phyloP scores from a whole-genome alignment of 306 rosid species.

The Luffa acutangula region DNA sequence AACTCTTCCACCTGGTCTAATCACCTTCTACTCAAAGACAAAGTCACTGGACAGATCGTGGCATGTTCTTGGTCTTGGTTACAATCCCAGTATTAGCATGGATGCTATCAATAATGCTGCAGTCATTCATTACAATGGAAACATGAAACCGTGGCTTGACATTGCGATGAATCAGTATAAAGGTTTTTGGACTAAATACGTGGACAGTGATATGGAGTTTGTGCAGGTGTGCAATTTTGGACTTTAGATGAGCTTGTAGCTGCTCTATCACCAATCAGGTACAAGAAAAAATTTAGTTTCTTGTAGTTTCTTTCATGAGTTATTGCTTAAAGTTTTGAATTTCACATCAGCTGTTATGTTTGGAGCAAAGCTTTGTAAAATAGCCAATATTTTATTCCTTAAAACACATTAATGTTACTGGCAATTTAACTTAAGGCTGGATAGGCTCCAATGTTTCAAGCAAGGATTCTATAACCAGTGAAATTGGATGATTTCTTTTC shows the following conservation, averaged over 20 bases:
- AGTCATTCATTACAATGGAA: conserved; percentile 92
- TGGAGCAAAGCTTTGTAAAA: conserved; percentile 43
- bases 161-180: conserved; percentile 95
- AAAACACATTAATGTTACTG: neutral
- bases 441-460: neutral
- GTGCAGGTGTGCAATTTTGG: conserved; percentile 99
- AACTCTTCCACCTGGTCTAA: conserved; percentile 69
- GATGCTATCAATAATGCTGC: conserved; percentile 91
- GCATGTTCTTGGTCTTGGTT: conserved; percentile 98
- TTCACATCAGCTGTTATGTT: conserved; percentile 30
- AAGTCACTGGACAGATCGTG: conserved; percentile 94
- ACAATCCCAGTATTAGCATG: conserved; percentile 96
- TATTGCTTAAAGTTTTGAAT: conserved; percentile 20
- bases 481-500: neutral
- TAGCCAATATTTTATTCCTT: conserved; percentile 4
- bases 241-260: conserved; percentile 36
- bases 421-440: neutral
- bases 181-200: conserved; percentile 84
- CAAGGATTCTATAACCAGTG: neutral
- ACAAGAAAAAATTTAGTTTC: conserved; percentile 18
- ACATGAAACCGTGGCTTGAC: conserved; percentile 99
- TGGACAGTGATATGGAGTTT: conserved; percentile 95
- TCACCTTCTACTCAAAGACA: conserved; percentile 80
- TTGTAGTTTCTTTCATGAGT: conserved; percentile 18
- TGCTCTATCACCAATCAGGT: conserved; percentile 19